A percentile compares a stretch with the other conserved stretches of the same genome.
Conservation (phyloP, 805 yeast genomes). For the Saitoella complicata region DNA sequence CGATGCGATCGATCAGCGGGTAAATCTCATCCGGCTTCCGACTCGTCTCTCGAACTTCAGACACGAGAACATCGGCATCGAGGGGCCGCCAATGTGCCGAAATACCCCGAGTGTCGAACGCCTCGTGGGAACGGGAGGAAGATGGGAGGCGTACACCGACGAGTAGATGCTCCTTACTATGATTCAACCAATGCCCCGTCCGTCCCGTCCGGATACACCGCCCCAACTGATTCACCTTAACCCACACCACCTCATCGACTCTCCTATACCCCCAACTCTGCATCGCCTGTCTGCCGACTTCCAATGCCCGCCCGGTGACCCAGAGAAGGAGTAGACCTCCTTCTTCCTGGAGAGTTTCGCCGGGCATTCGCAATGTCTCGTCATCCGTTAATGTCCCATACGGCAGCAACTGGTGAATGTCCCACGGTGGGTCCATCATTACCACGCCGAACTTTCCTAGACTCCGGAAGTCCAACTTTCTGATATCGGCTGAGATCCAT, state of each 20-base stretch:
- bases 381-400: slow-evolving; percentile 51
- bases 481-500: slow-evolving; percentile 77
- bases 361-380: slow-evolving; percentile 51
- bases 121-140: too few species aligned
- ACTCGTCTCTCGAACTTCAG: slow-evolving; percentile 74
- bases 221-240: slow-evolving; percentile 72
- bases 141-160: slow-evolving; percentile 33
- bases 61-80: slow-evolving; percentile 64
- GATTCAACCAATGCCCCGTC: slow-evolving; percentile 95
- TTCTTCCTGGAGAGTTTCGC: slow-evolving; percentile 59
- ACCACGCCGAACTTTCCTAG: slow-evolving; percentile 64
- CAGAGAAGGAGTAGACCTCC: slow-evolving; percentile 62
- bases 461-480: slow-evolving; percentile 48
- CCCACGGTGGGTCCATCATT: slow-evolving; percentile 56
- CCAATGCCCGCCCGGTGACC: slow-evolving; percentile 93
- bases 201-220: slow-evolving; percentile 88
- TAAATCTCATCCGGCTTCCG: slow-evolving; percentile 86
- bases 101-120: too few species aligned
- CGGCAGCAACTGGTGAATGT: slow-evolving; percentile 28
- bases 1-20: slow-evolving; percentile 70
- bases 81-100: slow-evolving; percentile 15
- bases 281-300: slow-evolving; percentile 65
- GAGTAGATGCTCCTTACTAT: slow-evolving; percentile 77
- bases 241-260: slow-evolving; percentile 75
- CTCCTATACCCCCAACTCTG: slow-evolving; percentile 68